Evolutionary conservation across 176 grass and related monocot genomes (phyloP).

Genomic region (Triticum dicoccoides): DNA sequence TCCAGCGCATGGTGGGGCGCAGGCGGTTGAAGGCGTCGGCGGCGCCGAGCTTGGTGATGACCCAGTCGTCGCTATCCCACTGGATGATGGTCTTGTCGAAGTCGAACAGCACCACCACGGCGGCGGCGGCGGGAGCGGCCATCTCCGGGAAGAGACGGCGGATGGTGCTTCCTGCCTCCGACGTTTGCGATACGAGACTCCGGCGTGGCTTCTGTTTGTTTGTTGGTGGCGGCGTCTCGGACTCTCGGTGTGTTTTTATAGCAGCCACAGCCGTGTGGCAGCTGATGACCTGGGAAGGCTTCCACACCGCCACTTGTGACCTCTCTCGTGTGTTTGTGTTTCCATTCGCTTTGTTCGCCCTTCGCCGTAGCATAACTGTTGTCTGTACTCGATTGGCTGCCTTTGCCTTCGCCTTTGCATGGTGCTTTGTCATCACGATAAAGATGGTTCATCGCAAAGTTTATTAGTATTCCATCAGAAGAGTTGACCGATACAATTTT

Average conservation of each 20-base stretch:
- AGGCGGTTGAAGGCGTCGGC: slow-evolving; percentile 53
- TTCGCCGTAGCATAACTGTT: background rate
- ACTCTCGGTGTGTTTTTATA: slow-evolving; percentile 17
- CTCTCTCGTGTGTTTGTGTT: background rate
- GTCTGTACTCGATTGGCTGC: background rate
- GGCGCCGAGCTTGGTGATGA: slow-evolving; percentile 62
- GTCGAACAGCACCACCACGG: slow-evolving; percentile 71
- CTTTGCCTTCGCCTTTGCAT: background rate
- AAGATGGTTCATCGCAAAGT: too few species aligned
- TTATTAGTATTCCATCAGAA: too few species aligned
- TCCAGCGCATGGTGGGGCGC: slow-evolving; percentile 67
- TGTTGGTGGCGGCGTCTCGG: background rate
- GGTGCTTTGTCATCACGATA: background rate
- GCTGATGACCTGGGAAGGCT: background rate
- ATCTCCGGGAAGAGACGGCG: slow-evolving; percentile 3
- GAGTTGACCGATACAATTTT: too few species aligned
- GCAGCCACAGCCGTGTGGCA: background rate
- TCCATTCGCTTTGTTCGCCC: slow-evolving; percentile 1
- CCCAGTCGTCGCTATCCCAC: slow-evolving; percentile 87
- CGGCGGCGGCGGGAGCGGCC: background rate
- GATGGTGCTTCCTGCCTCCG: background rate
- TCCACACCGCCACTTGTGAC: background rate
- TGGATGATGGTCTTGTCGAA: slow-evolving; percentile 90
- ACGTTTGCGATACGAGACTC: background rate
- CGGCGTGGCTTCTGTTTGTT: background rate